Evolutionary conservation across 257 asterid genomes (phyloP).

Genomic region (Nicotiana attenuata): DNA sequence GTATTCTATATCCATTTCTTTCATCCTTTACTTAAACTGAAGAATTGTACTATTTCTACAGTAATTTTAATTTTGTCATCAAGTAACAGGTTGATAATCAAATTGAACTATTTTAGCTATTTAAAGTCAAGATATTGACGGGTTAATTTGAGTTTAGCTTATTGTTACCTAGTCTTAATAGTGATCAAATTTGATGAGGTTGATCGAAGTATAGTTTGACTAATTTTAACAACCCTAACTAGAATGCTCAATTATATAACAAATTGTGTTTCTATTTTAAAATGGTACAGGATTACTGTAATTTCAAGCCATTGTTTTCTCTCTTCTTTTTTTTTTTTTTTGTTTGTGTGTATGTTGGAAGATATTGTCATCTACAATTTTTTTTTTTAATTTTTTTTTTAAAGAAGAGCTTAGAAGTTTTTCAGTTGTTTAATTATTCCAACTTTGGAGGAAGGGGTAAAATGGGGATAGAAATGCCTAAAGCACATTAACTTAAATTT

Average conservation of each 20-base stretch:
- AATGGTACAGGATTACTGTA: background rate
- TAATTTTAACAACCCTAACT: background rate
- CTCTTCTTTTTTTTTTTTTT: background rate
- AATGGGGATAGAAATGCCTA: background rate
- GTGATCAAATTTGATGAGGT: background rate
- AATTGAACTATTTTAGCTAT: background rate
- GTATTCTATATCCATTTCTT: no score
- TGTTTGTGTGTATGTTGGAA: background rate
- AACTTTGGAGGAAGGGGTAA: background rate
- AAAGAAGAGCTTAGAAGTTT: background rate
- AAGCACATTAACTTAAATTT: no score
- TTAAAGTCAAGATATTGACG: background rate
- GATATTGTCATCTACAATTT: background rate
- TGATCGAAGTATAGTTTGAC: background rate
- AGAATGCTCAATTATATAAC: background rate
- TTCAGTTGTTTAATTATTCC: background rate
- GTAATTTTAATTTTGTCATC: background rate
- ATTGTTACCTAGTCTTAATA: background rate
- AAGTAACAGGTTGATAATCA: background rate
- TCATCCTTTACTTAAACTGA: no score
- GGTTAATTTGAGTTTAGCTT: background rate
- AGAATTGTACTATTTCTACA: no score
- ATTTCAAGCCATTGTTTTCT: background rate
- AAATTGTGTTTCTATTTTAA: no score
- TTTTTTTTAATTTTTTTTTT: no score